phyloP scores from a whole-genome alignment of 1,139 yeast genomes.

The Neolecta irregularis region DNA sequence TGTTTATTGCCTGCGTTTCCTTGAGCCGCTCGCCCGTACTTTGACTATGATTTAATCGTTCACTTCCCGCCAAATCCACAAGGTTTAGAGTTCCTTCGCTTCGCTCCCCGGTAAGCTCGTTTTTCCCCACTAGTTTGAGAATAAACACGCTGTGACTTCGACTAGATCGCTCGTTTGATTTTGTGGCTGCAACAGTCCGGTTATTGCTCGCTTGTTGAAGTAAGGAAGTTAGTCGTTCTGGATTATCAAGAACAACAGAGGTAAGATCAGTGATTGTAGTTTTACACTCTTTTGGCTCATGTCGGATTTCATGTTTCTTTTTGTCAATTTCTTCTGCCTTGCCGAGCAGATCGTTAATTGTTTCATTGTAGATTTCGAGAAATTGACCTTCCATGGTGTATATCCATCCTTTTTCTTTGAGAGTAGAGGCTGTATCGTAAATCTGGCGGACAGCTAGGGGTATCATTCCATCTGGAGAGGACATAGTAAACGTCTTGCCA shows the following conservation, averaged over 20 bases:
- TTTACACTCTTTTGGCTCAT: constrained; percentile 37
- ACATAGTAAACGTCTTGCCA: constrained; percentile 89
- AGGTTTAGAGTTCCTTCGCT: constrained; percentile 54
- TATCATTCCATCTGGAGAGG: constrained; percentile 62
- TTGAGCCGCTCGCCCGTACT: constrained; percentile 56
- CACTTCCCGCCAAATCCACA: constrained; percentile 81
- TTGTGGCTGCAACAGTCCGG: constrained; percentile 71
- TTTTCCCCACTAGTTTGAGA: constrained; percentile 42
- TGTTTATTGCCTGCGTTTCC: constrained; percentile 84
- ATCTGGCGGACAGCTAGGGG: constrained; percentile 63
- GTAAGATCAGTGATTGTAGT: constrained; percentile 52
- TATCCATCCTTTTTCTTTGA: constrained; percentile 48
- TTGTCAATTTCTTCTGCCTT: constrained; percentile 21
- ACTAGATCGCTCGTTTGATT: constrained; percentile 64
- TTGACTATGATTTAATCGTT: constrained; percentile 51
- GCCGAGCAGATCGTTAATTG: constrained; percentile 50
- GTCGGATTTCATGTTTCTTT: constrained; percentile 54
- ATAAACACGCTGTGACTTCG: constrained; percentile 63
- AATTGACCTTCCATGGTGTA: constrained; percentile 60
- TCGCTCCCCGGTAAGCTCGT: constrained; percentile 34
- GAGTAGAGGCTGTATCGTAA: constrained; percentile 40
- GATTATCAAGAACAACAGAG: constrained; percentile 33
- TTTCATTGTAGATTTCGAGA: constrained; percentile 80
- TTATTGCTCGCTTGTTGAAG: constrained; percentile 42
- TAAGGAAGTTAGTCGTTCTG: constrained; percentile 36